Evolutionary conservation across 2,329 filamentous ascomycete genomes (phyloP).

Genomic region (Aspergillus candidus): DNA sequence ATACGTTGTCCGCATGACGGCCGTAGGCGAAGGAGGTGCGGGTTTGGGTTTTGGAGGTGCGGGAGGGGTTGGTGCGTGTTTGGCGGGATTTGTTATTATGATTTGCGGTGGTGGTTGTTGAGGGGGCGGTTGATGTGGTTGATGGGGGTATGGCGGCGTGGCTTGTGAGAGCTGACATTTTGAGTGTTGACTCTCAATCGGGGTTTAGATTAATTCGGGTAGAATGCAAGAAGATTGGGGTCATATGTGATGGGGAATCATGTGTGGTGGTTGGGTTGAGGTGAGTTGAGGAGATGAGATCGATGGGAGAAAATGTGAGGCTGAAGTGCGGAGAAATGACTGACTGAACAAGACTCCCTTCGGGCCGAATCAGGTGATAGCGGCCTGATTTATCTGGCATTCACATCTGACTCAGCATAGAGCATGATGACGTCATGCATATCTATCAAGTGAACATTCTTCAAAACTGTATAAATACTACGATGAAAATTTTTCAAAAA

Average conservation of each 20-base stretch:
- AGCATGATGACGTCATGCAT: conserved; percentile 8
- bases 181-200: too few species aligned
- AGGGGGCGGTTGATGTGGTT: too few species aligned
- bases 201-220: not conserved
- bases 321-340: conserved; percentile 7
- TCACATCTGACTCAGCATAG: conserved; percentile 4
- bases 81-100: conserved; percentile 30
- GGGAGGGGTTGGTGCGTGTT: conserved; percentile 45
- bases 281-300: not conserved
- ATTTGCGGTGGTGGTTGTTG: too few species aligned
- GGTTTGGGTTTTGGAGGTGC: conserved; percentile 42
- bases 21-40: conserved; percentile 37
- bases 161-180: conserved; percentile 17
- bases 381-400: conserved; percentile 9
- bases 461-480: not conserved
- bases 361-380: conserved; percentile 14
- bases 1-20: conserved; percentile 20
- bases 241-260: too few species aligned
- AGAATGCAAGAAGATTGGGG: not conserved
- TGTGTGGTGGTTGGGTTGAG: too few species aligned
- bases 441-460: too few species aligned
- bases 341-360: conserved; percentile 6
- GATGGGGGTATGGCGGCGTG: conserved; percentile 20
- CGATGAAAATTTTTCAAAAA: not conserved
- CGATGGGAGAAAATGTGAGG: not conserved